Evolutionary conservation across 768 basidiomycete species (phyloP).

Genomic region (Xerocomellus dryophilus): DNA sequence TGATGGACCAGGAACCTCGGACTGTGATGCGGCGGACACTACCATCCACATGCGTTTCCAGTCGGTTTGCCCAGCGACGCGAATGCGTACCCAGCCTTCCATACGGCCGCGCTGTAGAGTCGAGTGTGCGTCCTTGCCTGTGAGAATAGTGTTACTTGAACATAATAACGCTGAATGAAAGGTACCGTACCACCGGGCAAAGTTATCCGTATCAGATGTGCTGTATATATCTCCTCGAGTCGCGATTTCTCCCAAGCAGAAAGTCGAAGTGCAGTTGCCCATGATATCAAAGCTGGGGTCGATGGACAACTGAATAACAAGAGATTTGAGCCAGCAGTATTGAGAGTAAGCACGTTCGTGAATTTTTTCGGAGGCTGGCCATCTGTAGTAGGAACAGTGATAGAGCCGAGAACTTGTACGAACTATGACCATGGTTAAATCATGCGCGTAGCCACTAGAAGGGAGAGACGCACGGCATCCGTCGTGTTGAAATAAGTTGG

Average conservation of each 20-base stretch:
- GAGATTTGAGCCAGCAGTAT: conserved; percentile 90
- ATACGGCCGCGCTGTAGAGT: conserved; percentile 69
- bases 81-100: conserved; percentile 89
- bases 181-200: conserved; percentile 44
- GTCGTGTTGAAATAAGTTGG: conserved; percentile 85
- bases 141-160: conserved; percentile 9
- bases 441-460: not conserved
- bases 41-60: conserved; percentile 93
- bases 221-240: conserved; percentile 96
- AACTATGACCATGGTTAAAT: conserved; percentile 45
- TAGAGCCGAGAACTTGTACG: conserved; percentile 71
- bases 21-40: conserved; percentile 49
- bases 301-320: conserved; percentile 84
- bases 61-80: conserved; percentile 94
- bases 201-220: conserved; percentile 84
- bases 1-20: conserved; percentile 21
- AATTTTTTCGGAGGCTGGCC: conserved; percentile 55
- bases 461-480: conserved; percentile 65
- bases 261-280: conserved; percentile 88
- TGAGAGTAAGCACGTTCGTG: conserved; percentile 82
- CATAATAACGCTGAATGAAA: conserved; percentile 25
- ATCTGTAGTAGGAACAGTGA: conserved; percentile 58
- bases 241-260: conserved; percentile 94
- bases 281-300: conserved; percentile 68
- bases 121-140: conserved; percentile 51